Percentiles rank a stretch among this genome's conserved stretches.
These are phyloP conservation scores for Metschnikowia chrysomelidarum DNA, from an alignment of 805 yeast genomes.

Conservation along the genomic window DNA sequence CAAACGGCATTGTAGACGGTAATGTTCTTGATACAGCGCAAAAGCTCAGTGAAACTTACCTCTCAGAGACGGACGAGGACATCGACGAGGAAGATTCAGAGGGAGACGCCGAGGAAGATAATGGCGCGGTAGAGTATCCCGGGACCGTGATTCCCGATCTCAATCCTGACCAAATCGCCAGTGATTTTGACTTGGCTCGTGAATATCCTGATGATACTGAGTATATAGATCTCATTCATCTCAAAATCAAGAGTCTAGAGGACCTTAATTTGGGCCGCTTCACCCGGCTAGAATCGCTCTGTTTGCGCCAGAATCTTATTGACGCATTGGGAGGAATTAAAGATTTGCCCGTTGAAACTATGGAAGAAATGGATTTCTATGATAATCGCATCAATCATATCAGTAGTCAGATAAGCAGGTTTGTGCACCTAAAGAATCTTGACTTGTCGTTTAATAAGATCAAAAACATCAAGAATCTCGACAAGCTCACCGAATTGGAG, in stretches of 20 bases:
- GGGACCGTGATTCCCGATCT: constrained; percentile 46
- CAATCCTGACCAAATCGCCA: constrained; percentile 54
- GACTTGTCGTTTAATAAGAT: constrained; percentile 91
- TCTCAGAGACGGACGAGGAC: constrained; percentile 27
- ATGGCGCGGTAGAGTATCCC: constrained; percentile 42
- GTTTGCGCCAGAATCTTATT: constrained; percentile 81
- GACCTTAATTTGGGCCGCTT: constrained; percentile 61
- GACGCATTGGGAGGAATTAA: constrained; percentile 54
- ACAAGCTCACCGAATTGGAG: constrained; percentile 56
- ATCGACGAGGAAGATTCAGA: constrained; percentile 23
- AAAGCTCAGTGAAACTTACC: constrained; percentile 4
- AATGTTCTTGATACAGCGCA: constrained; percentile 3
- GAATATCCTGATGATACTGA: constrained; percentile 58
- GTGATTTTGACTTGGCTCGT: constrained; percentile 64
- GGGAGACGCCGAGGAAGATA: constrained; percentile 26
- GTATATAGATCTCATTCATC: constrained; percentile 63
- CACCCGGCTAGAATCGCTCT: constrained; percentile 52
- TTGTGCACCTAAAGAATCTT: constrained; percentile 54
- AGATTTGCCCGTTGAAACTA: constrained; percentile 60
- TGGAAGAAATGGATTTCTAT: constrained; percentile 83
- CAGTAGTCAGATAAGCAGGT: constrained; percentile 62
- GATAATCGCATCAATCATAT: constrained; percentile 91
- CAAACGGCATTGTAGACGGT: neutral
- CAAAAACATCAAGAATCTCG: constrained; percentile 77
- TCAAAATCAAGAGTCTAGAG: constrained; percentile 63